A percentile compares a stretch with the other conserved stretches of the same genome.
phyloP scores from a whole-genome alignment of 2,329 filamentous ascomycete genomes.

The Drechslera avenae region DNA sequence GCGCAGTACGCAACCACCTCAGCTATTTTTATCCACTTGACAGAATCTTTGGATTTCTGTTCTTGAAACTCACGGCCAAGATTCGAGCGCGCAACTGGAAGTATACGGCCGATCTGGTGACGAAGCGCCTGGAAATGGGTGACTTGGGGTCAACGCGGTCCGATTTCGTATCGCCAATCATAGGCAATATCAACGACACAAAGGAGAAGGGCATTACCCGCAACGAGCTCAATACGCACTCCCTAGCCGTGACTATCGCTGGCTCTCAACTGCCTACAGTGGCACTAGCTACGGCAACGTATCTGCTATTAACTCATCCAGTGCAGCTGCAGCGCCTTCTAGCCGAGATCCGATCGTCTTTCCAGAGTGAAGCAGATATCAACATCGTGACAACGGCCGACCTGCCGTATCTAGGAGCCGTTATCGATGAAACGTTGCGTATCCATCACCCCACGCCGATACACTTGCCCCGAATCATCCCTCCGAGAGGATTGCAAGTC shows the following conservation, averaged over 20 bases:
- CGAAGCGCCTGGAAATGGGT: conserved; percentile 5
- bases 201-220: conserved; percentile 5
- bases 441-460: not conserved
- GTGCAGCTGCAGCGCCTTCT: not conserved
- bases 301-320: not conserved
- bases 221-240: conserved; percentile 3
- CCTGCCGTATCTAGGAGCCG: not conserved
- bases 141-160: conserved; percentile 1
- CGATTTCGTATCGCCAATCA: conserved; percentile 1
- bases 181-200: conserved; percentile 2
- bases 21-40: conserved; percentile 6
- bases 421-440: not conserved
- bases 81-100: conserved; percentile 1
- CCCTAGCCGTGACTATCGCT: not conserved
- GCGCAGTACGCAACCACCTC: conserved; percentile 4
- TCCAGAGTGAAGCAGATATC: not conserved
- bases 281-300: not conserved
- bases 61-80: not conserved
- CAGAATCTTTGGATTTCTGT: conserved; percentile 3
- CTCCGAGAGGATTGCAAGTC: not conserved
- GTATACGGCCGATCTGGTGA: conserved; percentile 3
- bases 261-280: not conserved
- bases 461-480: not conserved
- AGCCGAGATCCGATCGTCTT: not conserved
- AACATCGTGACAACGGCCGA: not conserved